These are phyloP conservation scores for Plantago major DNA, from an alignment of 257 asterid genomes.

Conservation along the genomic window DNA sequence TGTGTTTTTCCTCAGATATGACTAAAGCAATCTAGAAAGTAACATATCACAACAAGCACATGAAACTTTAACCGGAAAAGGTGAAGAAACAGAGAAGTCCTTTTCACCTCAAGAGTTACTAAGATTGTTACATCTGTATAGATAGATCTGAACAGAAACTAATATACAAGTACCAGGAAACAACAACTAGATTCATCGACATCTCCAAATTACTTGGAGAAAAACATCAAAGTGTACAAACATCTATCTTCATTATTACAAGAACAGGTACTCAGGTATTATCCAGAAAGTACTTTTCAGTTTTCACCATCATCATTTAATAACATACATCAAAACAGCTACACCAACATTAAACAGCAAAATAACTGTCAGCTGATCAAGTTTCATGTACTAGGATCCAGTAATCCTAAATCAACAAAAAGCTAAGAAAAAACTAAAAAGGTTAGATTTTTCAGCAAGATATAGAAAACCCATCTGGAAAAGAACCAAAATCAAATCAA, in stretches of 20 bases:
- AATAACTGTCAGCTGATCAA: background rate
- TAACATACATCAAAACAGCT: background rate
- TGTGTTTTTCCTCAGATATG: background rate
- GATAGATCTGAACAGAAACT: conserved; percentile 27
- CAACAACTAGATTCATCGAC: conserved; percentile 11
- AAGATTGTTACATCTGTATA: conserved; percentile 22
- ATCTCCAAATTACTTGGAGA: conserved; percentile 19
- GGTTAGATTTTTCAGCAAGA: background rate
- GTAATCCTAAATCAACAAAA: conserved; percentile 9
- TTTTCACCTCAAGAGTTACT: conserved; percentile 6
- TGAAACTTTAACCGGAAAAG: conserved; percentile 28
- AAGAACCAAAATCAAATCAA: background rate
- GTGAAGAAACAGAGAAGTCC: conserved; percentile 6
- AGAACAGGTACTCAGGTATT: background rate
- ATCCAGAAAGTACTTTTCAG: background rate
- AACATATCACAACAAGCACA: conserved; percentile 24
- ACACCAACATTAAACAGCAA: conserved; percentile 6
- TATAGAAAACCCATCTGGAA: background rate
- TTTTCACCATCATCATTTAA: too few species aligned
- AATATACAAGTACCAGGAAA: background rate
- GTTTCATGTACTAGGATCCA: conserved; percentile 19
- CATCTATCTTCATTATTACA: background rate
- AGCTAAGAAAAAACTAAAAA: background rate
- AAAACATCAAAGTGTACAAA: conserved; percentile 1
- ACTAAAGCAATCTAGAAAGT: conserved; percentile 6